Percentiles rank a stretch among this genome's conserved stretches.
Evolutionary conservation across 495 filamentous ascomycete genomes (phyloP).

Genomic region (Tuber indicum): DNA sequence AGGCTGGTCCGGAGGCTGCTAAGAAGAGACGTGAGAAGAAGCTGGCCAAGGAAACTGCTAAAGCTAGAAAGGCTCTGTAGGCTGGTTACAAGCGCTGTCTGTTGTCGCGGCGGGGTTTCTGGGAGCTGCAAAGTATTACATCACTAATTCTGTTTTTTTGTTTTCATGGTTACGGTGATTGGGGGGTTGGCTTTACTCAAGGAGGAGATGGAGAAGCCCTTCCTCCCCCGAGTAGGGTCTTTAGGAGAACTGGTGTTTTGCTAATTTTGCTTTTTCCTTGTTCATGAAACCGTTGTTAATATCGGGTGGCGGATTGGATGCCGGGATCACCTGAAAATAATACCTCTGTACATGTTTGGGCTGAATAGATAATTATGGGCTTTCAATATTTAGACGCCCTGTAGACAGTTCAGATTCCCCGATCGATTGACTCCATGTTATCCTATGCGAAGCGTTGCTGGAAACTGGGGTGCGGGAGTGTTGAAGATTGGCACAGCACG

Average conservation of each 20-base stretch:
- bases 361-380: neutral
- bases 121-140: neutral
- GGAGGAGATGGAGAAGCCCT: neutral
- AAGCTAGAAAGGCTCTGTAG: constrained; percentile 39
- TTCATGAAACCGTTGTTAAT: neutral
- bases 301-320: neutral
- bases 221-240: neutral
- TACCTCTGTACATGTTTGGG: neutral
- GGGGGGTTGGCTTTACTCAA: neutral
- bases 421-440: neutral
- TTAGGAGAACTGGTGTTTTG: neutral
- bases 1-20: constrained; percentile 78
- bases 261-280: neutral
- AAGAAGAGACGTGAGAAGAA: constrained; percentile 79
- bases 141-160: neutral
- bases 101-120: neutral
- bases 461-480: neutral
- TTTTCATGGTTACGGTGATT: neutral
- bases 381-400: neutral
- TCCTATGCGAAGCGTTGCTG: neutral
- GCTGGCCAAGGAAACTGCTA: constrained; percentile 51
- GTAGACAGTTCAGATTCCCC: neutral
- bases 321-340: neutral
- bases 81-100: neutral
- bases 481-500: neutral